Percentiles rank a stretch among this genome's conserved stretches.
Conservation (phyloP, 2,329 filamentous ascomycete species). For the Xylogone sp. region DNA sequence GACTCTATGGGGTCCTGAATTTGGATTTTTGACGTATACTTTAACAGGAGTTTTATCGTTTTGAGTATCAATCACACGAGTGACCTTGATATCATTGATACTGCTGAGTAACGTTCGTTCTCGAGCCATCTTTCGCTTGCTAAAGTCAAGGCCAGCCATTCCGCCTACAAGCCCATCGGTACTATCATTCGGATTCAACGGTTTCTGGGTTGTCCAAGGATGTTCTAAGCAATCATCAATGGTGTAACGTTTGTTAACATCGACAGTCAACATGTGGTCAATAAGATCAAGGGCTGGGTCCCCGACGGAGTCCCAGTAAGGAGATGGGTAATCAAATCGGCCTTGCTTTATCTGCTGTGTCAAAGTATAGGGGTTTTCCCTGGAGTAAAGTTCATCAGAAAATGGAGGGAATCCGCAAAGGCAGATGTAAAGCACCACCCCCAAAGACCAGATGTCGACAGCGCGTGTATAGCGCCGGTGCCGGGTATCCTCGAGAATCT, state of each 20-base stretch:
- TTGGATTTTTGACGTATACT: slow-evolving; percentile 69
- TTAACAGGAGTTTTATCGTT: slow-evolving; percentile 59
- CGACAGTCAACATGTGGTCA: slow-evolving; percentile 88
- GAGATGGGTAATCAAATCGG: slow-evolving; percentile 89
- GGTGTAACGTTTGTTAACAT: slow-evolving; percentile 77
- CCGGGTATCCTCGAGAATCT: slow-evolving; percentile 80
- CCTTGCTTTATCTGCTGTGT: slow-evolving; percentile 88
- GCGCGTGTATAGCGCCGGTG: slow-evolving; percentile 89
- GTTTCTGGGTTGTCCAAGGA: slow-evolving; percentile 73
- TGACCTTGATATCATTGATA: slow-evolving; percentile 70
- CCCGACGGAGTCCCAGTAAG: slow-evolving; percentile 89
- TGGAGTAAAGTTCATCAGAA: slow-evolving; percentile 82
- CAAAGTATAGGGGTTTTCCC: slow-evolving; percentile 79
- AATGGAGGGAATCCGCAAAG: slow-evolving; percentile 96
- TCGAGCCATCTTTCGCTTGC: slow-evolving; percentile 71
- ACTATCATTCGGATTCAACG: slow-evolving; percentile 69
- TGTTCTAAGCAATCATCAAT: slow-evolving; percentile 89
- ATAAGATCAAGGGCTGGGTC: slow-evolving; percentile 89
- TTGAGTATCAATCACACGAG: slow-evolving; percentile 53
- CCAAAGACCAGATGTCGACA: slow-evolving; percentile 94
- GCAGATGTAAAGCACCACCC: slow-evolving; percentile 97
- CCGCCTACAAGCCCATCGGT: slow-evolving; percentile 91
- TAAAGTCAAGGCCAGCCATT: slow-evolving; percentile 77
- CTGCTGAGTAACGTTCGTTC: slow-evolving; percentile 82
- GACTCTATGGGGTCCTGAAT: slow-evolving; percentile 33